These are phyloP conservation scores for Eimeria maxima DNA, from an alignment of 169 alveolate genomes.

Conservation along the genomic window DNA sequence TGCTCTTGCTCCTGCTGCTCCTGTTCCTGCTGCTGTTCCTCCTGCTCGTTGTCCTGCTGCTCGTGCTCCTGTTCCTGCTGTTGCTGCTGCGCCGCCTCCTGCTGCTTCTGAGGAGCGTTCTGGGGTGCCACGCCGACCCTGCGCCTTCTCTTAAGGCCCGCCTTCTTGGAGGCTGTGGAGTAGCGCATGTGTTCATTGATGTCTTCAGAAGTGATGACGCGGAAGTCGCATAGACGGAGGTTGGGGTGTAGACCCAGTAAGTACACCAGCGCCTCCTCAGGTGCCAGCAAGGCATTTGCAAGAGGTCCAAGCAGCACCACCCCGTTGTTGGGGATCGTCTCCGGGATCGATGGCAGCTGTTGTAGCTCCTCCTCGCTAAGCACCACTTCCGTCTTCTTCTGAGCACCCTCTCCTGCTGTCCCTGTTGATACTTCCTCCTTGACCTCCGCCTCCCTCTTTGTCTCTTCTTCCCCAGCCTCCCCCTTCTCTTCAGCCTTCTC, in stretches of 20 bases:
- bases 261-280: conserved; percentile 59
- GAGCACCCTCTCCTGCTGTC: conserved; percentile 3
- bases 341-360: conserved; percentile 46
- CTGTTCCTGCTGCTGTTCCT: conserved; percentile 1
- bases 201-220: background rate
- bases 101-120: background rate
- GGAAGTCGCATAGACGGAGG: conserved; percentile 50
- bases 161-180: background rate
- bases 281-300: conserved; percentile 61
- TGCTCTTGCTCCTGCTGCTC: background rate
- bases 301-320: conserved; percentile 73
- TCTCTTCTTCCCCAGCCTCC: background rate
- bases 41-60: conserved; percentile 32
- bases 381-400: background rate
- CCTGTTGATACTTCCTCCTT: conserved; percentile 10
- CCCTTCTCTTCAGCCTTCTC: conserved; percentile 9
- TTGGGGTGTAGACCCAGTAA: conserved; percentile 36
- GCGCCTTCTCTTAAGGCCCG: background rate
- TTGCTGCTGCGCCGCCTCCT: background rate
- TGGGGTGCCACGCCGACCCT: conserved; percentile 17
- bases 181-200: background rate
- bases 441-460: background rate
- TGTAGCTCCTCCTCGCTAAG: conserved; percentile 27
- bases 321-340: conserved; percentile 63
- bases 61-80: conserved; percentile 37